Evolutionary conservation across 164 flowering plant genomes (phyloP).

Genomic region (Tetrastigma voinierianum): DNA sequence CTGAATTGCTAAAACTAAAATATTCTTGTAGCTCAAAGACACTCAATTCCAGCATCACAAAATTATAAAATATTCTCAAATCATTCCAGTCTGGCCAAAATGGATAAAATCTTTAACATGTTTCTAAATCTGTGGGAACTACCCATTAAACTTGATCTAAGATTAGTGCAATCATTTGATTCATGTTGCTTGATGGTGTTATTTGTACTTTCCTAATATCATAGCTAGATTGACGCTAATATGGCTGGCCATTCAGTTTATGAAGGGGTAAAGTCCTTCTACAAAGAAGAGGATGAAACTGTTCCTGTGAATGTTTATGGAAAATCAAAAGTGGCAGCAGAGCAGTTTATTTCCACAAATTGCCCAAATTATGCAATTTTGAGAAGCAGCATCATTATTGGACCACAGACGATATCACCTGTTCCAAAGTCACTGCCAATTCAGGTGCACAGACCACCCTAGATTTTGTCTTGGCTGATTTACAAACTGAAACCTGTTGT

Average conservation of each 20-base stretch:
- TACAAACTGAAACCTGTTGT: too few species aligned
- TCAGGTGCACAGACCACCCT: constrained; percentile 48
- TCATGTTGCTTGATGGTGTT: too few species aligned
- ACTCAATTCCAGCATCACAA: too few species aligned
- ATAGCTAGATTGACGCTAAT: constrained; percentile 12
- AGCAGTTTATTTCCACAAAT: constrained; percentile 54
- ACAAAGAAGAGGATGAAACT: constrained; percentile 87
- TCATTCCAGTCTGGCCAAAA: too few species aligned
- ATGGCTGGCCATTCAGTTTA: constrained; percentile 54
- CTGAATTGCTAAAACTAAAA: too few species aligned
- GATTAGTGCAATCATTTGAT: too few species aligned
- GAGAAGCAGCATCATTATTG: constrained; percentile 93
- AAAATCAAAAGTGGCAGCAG: constrained; percentile 86
- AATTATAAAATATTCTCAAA: too few species aligned
- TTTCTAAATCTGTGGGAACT: too few species aligned
- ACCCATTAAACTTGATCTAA: too few species aligned
- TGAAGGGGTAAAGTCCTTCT: constrained; percentile 89
- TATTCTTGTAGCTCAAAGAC: too few species aligned
- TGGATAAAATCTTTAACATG: too few species aligned
- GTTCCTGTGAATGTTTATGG: constrained; percentile 89
- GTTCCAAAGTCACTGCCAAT: constrained; percentile 85
- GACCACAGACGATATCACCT: constrained; percentile 82
- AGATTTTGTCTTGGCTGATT: too few species aligned
- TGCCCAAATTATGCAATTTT: constrained; percentile 77
- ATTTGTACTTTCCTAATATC: not conserved